phyloP scores from a whole-genome alignment of 2,329 filamentous ascomycete species.

The Neobulgaria alba region DNA sequence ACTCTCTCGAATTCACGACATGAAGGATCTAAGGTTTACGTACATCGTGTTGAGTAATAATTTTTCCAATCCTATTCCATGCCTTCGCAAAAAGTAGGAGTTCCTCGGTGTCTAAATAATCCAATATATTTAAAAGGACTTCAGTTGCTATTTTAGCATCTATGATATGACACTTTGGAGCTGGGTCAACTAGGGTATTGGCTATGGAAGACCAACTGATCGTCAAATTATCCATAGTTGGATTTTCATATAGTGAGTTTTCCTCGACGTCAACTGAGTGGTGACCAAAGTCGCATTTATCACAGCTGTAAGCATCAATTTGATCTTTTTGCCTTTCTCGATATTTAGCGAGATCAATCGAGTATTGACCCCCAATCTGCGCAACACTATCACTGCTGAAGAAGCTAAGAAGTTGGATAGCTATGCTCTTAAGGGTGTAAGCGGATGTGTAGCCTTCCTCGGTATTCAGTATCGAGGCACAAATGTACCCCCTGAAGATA shows the following conservation, averaged over 20 bases:
- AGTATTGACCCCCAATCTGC: slow-evolving; percentile 26
- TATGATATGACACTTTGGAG: not conserved
- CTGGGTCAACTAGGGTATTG: not conserved
- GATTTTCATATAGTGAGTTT: no score
- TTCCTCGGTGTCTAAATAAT: slow-evolving; percentile 25
- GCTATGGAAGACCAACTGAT: not conserved
- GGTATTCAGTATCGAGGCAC: slow-evolving; percentile 37
- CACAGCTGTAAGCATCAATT: slow-evolving; percentile 11
- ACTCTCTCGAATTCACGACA: no score
- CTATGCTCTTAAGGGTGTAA: slow-evolving; percentile 40
- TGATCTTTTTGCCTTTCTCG: not conserved
- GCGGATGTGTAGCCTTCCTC: slow-evolving; percentile 38
- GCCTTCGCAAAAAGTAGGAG: slow-evolving; percentile 16
- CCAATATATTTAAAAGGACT: slow-evolving; percentile 31
- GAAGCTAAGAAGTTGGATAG: slow-evolving; percentile 42
- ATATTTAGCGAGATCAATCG: slow-evolving; percentile 24
- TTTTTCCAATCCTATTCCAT: slow-evolving; percentile 12
- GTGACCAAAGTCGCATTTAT: slow-evolving; percentile 17
- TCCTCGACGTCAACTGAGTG: not conserved
- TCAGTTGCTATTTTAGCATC: slow-evolving; percentile 24
- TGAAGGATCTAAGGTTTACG: no score
- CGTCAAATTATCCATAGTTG: not conserved
- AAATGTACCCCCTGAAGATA: slow-evolving; percentile 36
- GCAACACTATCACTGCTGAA: slow-evolving; percentile 39
- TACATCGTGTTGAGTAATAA: slow-evolving; percentile 14